Evolutionary conservation across 805 yeast species (phyloP), one percentile per base, ranked within the genome.

Genomic region (Cyberlindnera euphorbiae): DNA sequence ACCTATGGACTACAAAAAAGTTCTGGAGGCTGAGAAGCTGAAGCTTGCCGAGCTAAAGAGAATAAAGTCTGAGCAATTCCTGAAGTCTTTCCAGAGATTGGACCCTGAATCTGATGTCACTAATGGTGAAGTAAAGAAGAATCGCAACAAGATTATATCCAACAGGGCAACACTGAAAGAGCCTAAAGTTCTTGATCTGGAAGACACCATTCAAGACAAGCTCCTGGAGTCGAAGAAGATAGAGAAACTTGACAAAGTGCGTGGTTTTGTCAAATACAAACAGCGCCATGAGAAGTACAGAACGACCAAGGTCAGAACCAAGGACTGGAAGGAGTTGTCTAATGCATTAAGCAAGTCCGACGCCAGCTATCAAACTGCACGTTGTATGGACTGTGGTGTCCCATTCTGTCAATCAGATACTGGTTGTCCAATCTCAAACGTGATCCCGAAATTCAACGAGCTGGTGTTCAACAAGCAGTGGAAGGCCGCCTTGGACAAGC

Each of bases 371-470:
- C 97, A 90, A 69, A 85, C 97, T 40, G 96, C 97, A 12, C 79
- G 98, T 64, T 90, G 98, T 74, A 90, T 93, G 95, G 97, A 90
- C 66, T 90, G 98, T 72, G 98, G 98, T 71, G 94, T 93, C 52
- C 98, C 98, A 41, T 90, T 90, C 77, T 90, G 98, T 72, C 94
- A 90, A 56, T 82, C 95, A 32, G 97, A 90, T 62, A 84, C 96
- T 29, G 98, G 98, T 42, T 90, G 98, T 69, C 98, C 98, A 36
- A 83, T 90, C 49, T 88, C 97, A 36, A 90, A 90, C 65, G 80
- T 90, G 52, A 90, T 90, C 69, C 98, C 98, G 46, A 89, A 90
- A 66, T 93, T 96, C 90, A 93, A 90, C 62, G 97, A 89, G 60
- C 75, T 93, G 50, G 96, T 90, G 14, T 90, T 88, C 77, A 77